Conservation (phyloP, 208 protist genomes). For the Acanthamoeba culbertsoni region DNA sequence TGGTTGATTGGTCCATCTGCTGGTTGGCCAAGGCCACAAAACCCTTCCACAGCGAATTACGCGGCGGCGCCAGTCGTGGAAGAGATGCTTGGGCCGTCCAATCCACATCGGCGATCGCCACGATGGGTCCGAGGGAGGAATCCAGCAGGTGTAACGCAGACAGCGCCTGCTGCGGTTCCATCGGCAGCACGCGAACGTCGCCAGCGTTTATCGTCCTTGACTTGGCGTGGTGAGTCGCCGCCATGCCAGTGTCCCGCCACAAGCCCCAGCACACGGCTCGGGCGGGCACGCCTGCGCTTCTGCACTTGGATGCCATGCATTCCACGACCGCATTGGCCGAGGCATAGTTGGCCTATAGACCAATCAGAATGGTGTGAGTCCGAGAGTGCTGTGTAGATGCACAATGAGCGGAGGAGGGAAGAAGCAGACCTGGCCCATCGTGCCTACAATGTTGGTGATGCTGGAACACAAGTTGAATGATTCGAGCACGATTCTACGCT, state of each 20-base stretch:
- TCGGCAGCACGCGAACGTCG: neutral
- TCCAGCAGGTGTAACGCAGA: neutral
- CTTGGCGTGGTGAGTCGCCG: neutral
- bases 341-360: conserved; percentile 72
- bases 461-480: conserved; percentile 74
- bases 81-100: neutral
- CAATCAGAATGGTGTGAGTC: neutral
- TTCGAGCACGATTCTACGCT: conserved; percentile 6
- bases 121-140: neutral
- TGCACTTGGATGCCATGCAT: conserved; percentile 49
- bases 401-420: conserved; percentile 66
- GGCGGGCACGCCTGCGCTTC: conserved; percentile 60
- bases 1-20: no score
- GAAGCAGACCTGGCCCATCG: conserved; percentile 56
- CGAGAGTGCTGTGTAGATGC: conserved; percentile 60
- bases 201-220: neutral
- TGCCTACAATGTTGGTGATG: conserved; percentile 69
- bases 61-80: neutral
- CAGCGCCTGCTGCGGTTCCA: neutral
- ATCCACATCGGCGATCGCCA: neutral
- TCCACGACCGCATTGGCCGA: conserved; percentile 75
- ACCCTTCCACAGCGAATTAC: neutral
- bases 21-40: neutral
- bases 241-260: conserved; percentile 74
- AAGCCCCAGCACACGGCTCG: conserved; percentile 70